phyloP scores from a whole-genome alignment of 495 filamentous ascomycete species.

The Chaetomium tenue region DNA sequence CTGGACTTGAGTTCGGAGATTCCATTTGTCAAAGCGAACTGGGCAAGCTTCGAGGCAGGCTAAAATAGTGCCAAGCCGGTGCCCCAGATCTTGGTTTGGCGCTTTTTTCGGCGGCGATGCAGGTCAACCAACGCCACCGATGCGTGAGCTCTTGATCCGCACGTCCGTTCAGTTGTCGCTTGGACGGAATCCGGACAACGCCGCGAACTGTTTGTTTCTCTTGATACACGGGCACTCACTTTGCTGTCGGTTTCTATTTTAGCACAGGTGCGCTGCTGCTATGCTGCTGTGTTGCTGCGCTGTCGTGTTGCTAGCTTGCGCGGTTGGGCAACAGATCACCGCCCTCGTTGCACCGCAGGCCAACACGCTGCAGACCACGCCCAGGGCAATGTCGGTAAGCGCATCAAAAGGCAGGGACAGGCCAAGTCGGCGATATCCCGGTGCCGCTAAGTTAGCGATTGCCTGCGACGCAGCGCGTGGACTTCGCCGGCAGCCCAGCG shows the following conservation, averaged over 20 bases:
- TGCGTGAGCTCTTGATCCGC: background rate
- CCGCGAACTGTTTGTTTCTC: too few relatives aligned
- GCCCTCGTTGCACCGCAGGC: background rate
- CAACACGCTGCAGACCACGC: background rate
- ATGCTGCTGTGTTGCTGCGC: too few relatives aligned
- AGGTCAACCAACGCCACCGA: background rate
- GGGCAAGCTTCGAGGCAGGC: background rate
- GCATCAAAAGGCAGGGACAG: background rate
- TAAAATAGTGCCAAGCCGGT: conserved; percentile 18
- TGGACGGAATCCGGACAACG: background rate
- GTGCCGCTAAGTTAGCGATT: conserved; percentile 25
- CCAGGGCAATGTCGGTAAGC: background rate
- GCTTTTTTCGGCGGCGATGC: background rate
- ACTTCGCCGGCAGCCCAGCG: conserved; percentile 14
- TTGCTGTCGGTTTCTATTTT: too few relatives aligned
- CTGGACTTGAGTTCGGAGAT: conserved; percentile 8
- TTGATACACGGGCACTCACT: too few relatives aligned
- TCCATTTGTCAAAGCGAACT: conserved; percentile 25
- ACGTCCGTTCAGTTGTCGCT: background rate
- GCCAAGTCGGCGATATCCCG: conserved; percentile 36
- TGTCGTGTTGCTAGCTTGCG: too few relatives aligned
- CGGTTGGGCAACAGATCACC: background rate
- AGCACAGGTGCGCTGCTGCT: too few relatives aligned
- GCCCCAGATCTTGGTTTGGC: conserved; percentile 20
- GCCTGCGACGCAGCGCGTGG: conserved; percentile 14